Conservation (phyloP, 75 land plant genomes). For the Selaginella moellendorffii region DNA sequence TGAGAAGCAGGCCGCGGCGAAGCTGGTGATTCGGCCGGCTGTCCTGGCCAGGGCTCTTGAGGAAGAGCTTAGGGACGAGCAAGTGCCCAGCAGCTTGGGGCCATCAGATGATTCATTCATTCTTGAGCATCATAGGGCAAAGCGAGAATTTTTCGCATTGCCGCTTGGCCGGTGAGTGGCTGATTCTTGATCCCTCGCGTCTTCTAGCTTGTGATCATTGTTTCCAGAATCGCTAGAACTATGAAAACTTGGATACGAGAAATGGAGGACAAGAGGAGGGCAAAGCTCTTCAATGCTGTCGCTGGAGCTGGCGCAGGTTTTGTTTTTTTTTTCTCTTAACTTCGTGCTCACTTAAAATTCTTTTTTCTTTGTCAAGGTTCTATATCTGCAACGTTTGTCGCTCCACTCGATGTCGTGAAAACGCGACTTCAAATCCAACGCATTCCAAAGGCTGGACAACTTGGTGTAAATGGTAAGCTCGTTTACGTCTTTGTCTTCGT, state of each 20-base stretch:
- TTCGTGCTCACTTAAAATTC: background rate
- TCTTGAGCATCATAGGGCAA: too few relatives aligned
- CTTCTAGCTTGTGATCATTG: too few relatives aligned
- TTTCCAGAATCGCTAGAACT: background rate
- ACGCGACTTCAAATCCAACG: constrained; percentile 20
- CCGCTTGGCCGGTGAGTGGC: too few relatives aligned
- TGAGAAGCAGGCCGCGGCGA: background rate
- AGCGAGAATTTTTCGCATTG: too few relatives aligned
- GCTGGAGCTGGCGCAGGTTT: constrained; percentile 17
- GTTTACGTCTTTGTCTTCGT: constrained; percentile 1
- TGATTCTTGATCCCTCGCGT: too few relatives aligned
- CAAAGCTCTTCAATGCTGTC: constrained; percentile 15
- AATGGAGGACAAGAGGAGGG: constrained; percentile 3
- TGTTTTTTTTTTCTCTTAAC: background rate
- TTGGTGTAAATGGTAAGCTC: constrained; percentile 16
- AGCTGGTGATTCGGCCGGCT: background rate
- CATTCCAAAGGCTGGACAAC: background rate
- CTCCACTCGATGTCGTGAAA: constrained; percentile 18
- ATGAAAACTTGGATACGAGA: background rate
- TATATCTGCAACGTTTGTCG: constrained; percentile 18
- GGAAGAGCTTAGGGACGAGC: background rate
- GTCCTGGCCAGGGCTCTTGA: background rate
- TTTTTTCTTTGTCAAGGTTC: constrained; percentile 13
- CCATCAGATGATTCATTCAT: too few relatives aligned
- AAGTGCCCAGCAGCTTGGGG: too few relatives aligned